A percentile compares a stretch with the other conserved stretches of the same genome.
These are phyloP conservation scores for Acmispon strigosus DNA, from an alignment of 306 rosid species.

Conservation along the genomic window DNA sequence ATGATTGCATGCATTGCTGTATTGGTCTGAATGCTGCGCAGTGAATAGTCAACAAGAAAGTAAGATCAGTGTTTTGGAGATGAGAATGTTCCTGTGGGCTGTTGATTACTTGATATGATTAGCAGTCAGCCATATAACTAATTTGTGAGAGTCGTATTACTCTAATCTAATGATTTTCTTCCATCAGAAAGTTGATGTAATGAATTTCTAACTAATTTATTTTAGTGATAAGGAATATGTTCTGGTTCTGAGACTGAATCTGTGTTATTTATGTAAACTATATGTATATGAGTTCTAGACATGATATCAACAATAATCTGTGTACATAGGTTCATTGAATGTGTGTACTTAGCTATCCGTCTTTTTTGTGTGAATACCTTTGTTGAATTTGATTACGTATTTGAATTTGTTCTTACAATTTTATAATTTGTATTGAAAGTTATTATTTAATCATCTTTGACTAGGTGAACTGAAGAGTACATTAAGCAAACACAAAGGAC, in stretches of 20 bases:
- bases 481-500: slow-evolving; percentile 82
- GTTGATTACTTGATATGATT: background rate
- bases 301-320: background rate
- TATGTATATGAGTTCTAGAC: background rate
- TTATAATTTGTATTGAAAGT: background rate
- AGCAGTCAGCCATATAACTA: no score
- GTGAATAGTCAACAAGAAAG: no score
- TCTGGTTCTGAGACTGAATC: background rate
- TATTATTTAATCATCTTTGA: slow-evolving; percentile 5
- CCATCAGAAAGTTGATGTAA: background rate
- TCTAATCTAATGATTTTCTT: background rate
- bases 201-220: background rate
- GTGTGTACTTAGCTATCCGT: no score
- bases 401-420: background rate
- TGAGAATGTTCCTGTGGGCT: background rate
- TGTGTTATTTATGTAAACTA: background rate
- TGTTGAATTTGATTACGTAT: background rate
- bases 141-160: background rate
- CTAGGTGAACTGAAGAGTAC: slow-evolving; percentile 82
- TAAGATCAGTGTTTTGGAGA: no score
- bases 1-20: no score
- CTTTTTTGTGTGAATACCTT: background rate
- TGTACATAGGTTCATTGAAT: background rate
- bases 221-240: background rate
- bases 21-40: no score